Evolutionary conservation across 164 flowering plant species (phyloP).

Genomic region (Vitis cinerea): DNA sequence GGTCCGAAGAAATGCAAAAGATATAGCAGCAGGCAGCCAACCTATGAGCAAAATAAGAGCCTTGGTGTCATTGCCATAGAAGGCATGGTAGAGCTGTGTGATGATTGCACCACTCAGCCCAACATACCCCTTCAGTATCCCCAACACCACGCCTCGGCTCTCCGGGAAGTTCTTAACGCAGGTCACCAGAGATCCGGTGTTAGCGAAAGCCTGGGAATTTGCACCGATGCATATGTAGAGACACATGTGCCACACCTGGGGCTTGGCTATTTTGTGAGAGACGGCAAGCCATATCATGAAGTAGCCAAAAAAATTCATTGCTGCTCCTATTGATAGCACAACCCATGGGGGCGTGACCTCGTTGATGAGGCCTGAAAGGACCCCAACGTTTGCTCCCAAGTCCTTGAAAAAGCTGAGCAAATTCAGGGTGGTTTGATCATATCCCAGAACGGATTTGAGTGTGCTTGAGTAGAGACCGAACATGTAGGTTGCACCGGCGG

Average conservation of each 20-base stretch:
- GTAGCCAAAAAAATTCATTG: conserved; percentile 44
- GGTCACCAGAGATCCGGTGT: conserved; percentile 44
- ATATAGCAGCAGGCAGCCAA: conserved; percentile 34
- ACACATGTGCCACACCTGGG: conserved; percentile 51
- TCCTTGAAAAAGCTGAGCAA: conserved; percentile 44
- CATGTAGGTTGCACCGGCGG: conserved; percentile 44
- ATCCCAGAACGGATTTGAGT: conserved; percentile 29
- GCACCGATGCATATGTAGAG: conserved; percentile 46
- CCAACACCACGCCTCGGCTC: conserved; percentile 43
- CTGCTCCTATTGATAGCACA: conserved; percentile 39
- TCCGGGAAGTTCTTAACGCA: conserved; percentile 58
- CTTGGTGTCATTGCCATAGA: conserved; percentile 25
- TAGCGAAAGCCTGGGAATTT: conserved; percentile 44
- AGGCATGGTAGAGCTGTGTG: conserved; percentile 40
- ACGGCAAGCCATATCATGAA: conserved; percentile 56
- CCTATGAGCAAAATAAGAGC: conserved; percentile 31
- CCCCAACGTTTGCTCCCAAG: conserved; percentile 39
- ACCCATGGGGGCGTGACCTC: conserved; percentile 52
- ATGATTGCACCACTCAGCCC: conserved; percentile 56
- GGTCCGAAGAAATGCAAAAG: conserved; percentile 25
- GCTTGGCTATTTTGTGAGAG: conserved; percentile 22
- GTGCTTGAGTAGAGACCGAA: conserved; percentile 36
- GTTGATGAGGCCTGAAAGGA: conserved; percentile 43
- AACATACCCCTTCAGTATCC: conserved; percentile 45
- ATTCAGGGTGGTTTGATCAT: conserved; percentile 45